Evolutionary conservation across 495 filamentous ascomycete genomes (phyloP).

Genomic region (Xylaria intraflava): DNA sequence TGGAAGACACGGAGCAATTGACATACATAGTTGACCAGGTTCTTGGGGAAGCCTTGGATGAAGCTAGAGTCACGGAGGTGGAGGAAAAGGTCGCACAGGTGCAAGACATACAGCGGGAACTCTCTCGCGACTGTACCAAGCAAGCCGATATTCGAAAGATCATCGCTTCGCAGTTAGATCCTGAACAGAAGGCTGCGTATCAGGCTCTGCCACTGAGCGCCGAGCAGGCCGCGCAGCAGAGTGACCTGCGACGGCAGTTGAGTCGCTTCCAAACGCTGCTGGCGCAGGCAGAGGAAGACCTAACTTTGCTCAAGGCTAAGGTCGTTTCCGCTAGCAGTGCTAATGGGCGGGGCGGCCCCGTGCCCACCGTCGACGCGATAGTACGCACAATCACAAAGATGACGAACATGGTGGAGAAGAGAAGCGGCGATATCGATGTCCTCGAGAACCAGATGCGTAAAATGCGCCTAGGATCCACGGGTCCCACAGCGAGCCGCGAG

Average conservation of each 20-base stretch:
- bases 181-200: conserved; percentile 51
- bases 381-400: conserved; percentile 85
- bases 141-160: conserved; percentile 67
- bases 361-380: conserved; percentile 85
- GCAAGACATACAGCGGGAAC: conserved; percentile 55
- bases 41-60: conserved; percentile 52
- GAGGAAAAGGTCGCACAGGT: conserved; percentile 56
- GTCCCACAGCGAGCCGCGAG: conserved; percentile 47
- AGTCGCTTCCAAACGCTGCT: conserved; percentile 63
- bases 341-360: conserved; percentile 35
- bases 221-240: conserved; percentile 75
- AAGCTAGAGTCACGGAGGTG: conserved; percentile 57
- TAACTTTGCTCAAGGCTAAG: conserved; percentile 76
- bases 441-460: conserved; percentile 78
- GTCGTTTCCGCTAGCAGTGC: conserved; percentile 53
- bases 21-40: conserved; percentile 48
- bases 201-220: conserved; percentile 67
- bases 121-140: conserved; percentile 60
- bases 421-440: conserved; percentile 80
- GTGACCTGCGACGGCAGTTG: conserved; percentile 67
- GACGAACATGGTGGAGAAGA: conserved; percentile 84
- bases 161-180: conserved; percentile 55
- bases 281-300: conserved; percentile 68
- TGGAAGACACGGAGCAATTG: conserved; percentile 65
- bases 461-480: conserved; percentile 49